Evolutionary conservation across 805 yeast species (phyloP), one percentile per base, ranked within the genome.

Genomic region (Ogataea kodamae): DNA sequence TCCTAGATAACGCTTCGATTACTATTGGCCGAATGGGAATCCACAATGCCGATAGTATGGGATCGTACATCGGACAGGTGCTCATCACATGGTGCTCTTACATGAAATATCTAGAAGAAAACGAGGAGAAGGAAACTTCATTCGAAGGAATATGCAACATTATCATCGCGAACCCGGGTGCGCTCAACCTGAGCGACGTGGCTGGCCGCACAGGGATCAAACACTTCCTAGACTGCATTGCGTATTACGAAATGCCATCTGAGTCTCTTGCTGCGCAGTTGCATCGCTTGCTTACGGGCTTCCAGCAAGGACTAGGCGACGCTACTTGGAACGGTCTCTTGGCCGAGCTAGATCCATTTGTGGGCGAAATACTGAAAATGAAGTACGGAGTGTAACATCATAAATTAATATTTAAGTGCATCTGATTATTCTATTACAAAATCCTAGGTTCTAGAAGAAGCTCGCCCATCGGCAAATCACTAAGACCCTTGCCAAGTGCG

Each of bases 121-220:
- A 88, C 38, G 83, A 79, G 33, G 98, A 92, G 57, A 92, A 92
- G 61, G 95, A 85, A 43, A 72, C 88, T 8, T 81, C 95, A 2
- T 86, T 83, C 54, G 70, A 70, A 47, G 98, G 98, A 3, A 82
- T 92, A 77, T 70, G 88, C 53, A 74, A 72, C 36, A 72, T 78
- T 18, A 65, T 90, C 11, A 67, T 69, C 22, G 55, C 61, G n/a
- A 79, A 81, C 50, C 95, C 95, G 2, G 68, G 71, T 20, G 82
- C 78, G 0, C 61, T 85, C 28, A 42, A 52, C 18, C 70, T 74
- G 0, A 55, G 62, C 19, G 73, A 65, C 41, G 59, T 58, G 11
- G 66, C 65, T 33, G 74, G 74, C 7, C 64, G 62, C 42, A 58
- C 61, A 46, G 65, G 70, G 28, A 59, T 83, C 34, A 66, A 74